These are phyloP conservation scores for Paxillus ammoniavirescens DNA, from an alignment of 768 basidiomycete species.

Conservation along the genomic window DNA sequence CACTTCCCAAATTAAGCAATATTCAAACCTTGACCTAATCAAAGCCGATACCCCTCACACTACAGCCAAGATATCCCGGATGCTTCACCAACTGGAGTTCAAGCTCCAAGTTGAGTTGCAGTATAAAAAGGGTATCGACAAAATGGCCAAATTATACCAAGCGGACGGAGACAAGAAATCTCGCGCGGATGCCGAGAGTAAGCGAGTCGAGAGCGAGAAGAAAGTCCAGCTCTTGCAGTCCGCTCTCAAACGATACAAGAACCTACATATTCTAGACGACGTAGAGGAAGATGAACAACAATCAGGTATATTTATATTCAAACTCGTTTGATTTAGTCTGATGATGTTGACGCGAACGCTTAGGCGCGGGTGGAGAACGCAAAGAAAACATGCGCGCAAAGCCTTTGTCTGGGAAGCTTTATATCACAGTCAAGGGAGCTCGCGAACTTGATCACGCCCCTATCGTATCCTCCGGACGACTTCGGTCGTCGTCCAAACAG, in stretches of 20 bases:
- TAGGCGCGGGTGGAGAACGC: slow-evolving; percentile 75
- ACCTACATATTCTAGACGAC: slow-evolving; percentile 89
- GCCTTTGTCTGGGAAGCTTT: slow-evolving; percentile 88
- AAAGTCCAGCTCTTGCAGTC: slow-evolving; percentile 92
- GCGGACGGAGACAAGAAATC: slow-evolving; percentile 98
- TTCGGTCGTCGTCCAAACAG: slow-evolving; percentile 79
- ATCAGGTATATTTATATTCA: slow-evolving; percentile 38
- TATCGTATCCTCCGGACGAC: slow-evolving; percentile 53
- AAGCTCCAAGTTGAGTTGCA: slow-evolving; percentile 98
- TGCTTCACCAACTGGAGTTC: slow-evolving; percentile 99
- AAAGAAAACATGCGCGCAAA: slow-evolving; percentile 94
- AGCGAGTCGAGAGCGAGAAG: slow-evolving; percentile 91
- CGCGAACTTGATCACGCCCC: slow-evolving; percentile 96
- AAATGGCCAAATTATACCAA: slow-evolving; percentile 96
- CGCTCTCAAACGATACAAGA: slow-evolving; percentile 95
- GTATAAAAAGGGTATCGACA: slow-evolving; percentile 97
- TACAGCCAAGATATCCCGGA: slow-evolving; percentile 92
- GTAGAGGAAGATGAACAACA: slow-evolving; percentile 83
- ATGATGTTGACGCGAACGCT: slow-evolving; percentile 29
- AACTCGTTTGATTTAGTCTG: not conserved
- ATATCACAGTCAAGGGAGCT: slow-evolving; percentile 85
- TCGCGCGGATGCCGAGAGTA: slow-evolving; percentile 88
- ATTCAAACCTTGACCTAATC: slow-evolving; percentile 88
- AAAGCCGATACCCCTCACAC: slow-evolving; percentile 97
- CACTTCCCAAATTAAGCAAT: slow-evolving; percentile 57